These are phyloP conservation scores for Thalassiosira mediterranea DNA, from an alignment of 352 stramenopile species.

Conservation along the genomic window DNA sequence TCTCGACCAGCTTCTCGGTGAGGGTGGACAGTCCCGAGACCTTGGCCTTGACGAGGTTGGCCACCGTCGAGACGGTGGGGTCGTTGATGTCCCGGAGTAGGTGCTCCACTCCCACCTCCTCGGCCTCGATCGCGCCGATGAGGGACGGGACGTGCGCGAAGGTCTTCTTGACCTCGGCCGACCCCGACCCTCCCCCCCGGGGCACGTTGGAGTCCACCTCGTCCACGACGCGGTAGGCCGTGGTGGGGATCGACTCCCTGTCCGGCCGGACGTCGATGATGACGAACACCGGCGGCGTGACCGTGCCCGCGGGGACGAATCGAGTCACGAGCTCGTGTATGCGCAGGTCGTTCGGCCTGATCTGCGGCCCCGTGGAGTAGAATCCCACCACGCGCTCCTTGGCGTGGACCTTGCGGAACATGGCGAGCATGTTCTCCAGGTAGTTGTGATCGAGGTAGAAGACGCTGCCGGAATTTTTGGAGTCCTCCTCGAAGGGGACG, in stretches of 20 bases:
- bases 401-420: conserved; percentile 86
- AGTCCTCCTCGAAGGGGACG: conserved; percentile 98
- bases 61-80: conserved; percentile 97
- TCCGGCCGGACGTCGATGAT: conserved; percentile 98
- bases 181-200: conserved; percentile 17
- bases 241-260: conserved; percentile 92
- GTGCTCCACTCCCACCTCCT: conserved; percentile 97
- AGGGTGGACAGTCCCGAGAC: conserved; percentile 94
- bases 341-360: conserved; percentile 78
- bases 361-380: conserved; percentile 97
- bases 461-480: conserved; percentile 91
- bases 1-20: conserved; percentile 94
- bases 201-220: conserved; percentile 88
- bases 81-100: conserved; percentile 99
- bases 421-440: conserved; percentile 94
- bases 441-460: conserved; percentile 99
- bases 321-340: conserved; percentile 94
- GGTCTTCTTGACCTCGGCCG: conserved; percentile 94
- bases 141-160: conserved; percentile 98
- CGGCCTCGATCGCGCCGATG: conserved; percentile 92
- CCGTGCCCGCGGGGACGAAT: conserved; percentile 86
- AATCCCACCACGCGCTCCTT: conserved; percentile 99
- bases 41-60: conserved; percentile 98
- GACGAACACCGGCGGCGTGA: conserved; percentile 92
- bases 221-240: conserved; percentile 96